Conservation (phyloP, 352 stramenopile genomes). For the Phytophthora pistaciae region DNA sequence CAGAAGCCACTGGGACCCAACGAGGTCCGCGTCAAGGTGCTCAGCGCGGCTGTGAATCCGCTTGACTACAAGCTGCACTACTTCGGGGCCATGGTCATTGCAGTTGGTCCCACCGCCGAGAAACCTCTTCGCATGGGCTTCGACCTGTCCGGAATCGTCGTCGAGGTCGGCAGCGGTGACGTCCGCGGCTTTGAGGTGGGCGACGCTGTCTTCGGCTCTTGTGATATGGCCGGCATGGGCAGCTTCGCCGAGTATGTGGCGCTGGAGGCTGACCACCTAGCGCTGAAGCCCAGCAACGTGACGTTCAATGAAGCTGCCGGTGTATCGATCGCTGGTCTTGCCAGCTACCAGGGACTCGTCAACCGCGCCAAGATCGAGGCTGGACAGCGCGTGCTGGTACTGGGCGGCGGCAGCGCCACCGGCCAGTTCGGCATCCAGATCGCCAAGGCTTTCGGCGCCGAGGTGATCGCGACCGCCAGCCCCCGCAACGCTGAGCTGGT, state of each 20-base stretch:
- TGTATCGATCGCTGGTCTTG: slow-evolving; percentile 36
- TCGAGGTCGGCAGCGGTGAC: slow-evolving; percentile 22
- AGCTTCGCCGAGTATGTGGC: slow-evolving; percentile 35
- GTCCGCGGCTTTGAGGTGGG: slow-evolving; percentile 36
- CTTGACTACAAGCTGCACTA: slow-evolving; percentile 42
- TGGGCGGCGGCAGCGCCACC: slow-evolving; percentile 63
- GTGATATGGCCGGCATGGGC: slow-evolving; percentile 12
- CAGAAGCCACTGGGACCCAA: slow-evolving; percentile 25
- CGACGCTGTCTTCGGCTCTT: slow-evolving; percentile 35
- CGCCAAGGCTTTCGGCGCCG: slow-evolving; percentile 47
- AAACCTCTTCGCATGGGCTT: slow-evolving; percentile 46
- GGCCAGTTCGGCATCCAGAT: slow-evolving; percentile 67
- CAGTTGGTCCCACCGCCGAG: slow-evolving; percentile 24
- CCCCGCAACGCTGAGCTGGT: slow-evolving; percentile 47
- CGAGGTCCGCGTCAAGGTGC: slow-evolving; percentile 27
- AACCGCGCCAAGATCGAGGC: slow-evolving; percentile 32
- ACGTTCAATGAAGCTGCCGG: slow-evolving; percentile 40
- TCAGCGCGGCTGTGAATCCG: slow-evolving; percentile 37
- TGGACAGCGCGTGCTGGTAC: slow-evolving; percentile 50
- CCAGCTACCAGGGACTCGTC: slow-evolving; percentile 45
- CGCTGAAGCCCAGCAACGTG: slow-evolving; percentile 25
- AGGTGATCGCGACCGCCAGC: slow-evolving; percentile 59
- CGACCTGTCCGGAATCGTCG: slow-evolving; percentile 41
- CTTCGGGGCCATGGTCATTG: slow-evolving; percentile 18
- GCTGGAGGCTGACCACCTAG: slow-evolving; percentile 22